A percentile compares a stretch with the other conserved stretches of the same genome.
phyloP scores from a whole-genome alignment of 257 asterid species.

The Eucommia ulmoides region DNA sequence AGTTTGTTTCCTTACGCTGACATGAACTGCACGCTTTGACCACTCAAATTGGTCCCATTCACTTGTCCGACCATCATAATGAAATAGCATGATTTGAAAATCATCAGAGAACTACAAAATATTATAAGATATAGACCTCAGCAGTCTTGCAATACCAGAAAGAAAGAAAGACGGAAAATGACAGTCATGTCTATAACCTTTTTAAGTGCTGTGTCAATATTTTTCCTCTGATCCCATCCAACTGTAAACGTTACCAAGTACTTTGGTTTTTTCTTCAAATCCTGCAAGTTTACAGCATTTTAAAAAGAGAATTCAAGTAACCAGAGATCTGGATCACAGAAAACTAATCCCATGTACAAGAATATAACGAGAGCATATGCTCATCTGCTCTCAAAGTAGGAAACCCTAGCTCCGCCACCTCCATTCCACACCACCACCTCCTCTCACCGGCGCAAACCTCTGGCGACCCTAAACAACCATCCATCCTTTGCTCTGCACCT shows the following conservation, averaged over 20 bases:
- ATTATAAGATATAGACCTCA: slow-evolving; percentile 13
- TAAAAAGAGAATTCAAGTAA: neutral
- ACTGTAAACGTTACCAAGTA: slow-evolving; percentile 91
- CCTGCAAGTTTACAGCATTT: slow-evolving; percentile 36
- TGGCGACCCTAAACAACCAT: no score
- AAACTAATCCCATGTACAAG: no score
- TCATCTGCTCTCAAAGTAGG: no score
- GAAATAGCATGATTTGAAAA: slow-evolving; percentile 92
- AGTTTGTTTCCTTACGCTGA: slow-evolving; percentile 84
- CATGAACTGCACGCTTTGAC: slow-evolving; percentile 84
- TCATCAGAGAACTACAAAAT: slow-evolving; percentile 73
- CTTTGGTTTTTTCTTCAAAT: slow-evolving; percentile 79
- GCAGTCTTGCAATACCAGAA: slow-evolving; percentile 2
- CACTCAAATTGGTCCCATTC: slow-evolving; percentile 99
- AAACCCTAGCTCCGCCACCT: no score
- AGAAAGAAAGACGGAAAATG: neutral
- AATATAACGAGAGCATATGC: no score
- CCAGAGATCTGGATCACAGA: no score
- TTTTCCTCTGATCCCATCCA: slow-evolving; percentile 68
- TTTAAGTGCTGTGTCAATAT: slow-evolving; percentile 72
- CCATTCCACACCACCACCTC: no score
- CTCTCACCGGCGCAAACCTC: no score
- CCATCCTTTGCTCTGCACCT: no score
- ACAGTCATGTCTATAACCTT: slow-evolving; percentile 41
- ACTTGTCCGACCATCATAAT: slow-evolving; percentile 86